Evolutionary conservation across 2,329 filamentous ascomycete genomes (phyloP).

Genomic region (Arthroderma uncinatum): DNA sequence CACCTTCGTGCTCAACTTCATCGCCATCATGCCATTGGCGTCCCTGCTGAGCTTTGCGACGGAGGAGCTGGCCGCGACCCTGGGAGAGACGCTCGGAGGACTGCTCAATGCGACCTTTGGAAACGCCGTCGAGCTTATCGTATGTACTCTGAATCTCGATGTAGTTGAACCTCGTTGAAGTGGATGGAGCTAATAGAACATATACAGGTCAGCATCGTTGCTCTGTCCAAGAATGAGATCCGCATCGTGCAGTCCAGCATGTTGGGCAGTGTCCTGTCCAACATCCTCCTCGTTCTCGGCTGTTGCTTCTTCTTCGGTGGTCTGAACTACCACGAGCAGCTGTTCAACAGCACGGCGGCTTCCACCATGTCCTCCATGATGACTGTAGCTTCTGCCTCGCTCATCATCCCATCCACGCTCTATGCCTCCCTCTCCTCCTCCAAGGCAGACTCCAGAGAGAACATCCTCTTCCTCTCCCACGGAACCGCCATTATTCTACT

Average conservation of each 20-base stretch:
- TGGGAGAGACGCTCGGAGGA: constrained; percentile 52
- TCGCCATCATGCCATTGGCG: constrained; percentile 53
- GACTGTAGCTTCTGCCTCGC: constrained; percentile 62
- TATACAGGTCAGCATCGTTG: constrained; percentile 75
- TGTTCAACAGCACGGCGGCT: constrained; percentile 40
- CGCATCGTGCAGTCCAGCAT: constrained; percentile 93
- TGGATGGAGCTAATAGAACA: constrained; percentile 2
- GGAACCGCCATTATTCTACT: constrained; percentile 67
- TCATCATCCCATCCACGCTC: constrained; percentile 67
- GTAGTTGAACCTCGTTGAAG: too few species aligned
- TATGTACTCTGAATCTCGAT: too few species aligned
- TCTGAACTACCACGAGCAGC: constrained; percentile 57
- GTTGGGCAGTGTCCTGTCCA: constrained; percentile 91
- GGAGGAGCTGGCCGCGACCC: constrained; percentile 49
- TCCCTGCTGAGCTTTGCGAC: constrained; percentile 54
- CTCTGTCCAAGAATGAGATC: constrained; percentile 73
- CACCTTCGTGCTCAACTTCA: constrained; percentile 53
- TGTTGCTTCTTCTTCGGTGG: constrained; percentile 72
- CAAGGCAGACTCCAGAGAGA: constrained; percentile 29
- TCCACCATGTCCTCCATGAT: constrained; percentile 55
- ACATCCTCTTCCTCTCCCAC: constrained; percentile 60
- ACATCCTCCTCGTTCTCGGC: constrained; percentile 75
- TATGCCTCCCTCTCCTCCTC: constrained; percentile 51
- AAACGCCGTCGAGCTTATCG: constrained; percentile 56
- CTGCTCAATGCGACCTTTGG: constrained; percentile 57